Evolutionary conservation across 2,329 filamentous ascomycete genomes (phyloP), one percentile per base, ranked within the genome.

Genomic region (Sarocladiaceae sp.): DNA sequence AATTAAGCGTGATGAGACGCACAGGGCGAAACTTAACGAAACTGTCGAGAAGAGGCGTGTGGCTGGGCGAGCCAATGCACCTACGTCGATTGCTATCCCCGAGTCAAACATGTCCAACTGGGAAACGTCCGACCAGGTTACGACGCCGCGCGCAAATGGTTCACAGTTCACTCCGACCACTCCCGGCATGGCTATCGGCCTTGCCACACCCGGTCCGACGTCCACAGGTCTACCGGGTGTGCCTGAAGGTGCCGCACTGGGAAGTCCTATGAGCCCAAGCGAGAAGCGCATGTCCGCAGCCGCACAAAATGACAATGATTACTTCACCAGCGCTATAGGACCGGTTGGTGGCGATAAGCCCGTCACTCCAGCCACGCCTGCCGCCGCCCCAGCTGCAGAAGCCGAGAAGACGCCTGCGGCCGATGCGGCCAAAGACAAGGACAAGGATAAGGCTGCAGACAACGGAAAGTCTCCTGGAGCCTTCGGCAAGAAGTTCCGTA

Each of bases 401-500:
- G 76, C 79, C 11, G 47, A 50, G n/a, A 70, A 67, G 50, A 61
- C 62, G 10, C 78, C 80, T 1, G 72, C 69, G n/a, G 83, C 70
- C 2, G 65, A 66, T 23, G 64, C 52, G 72, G 83, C 62, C 80
- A 82, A 58, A 73, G 72, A 76, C 0, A 72, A 71, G 54, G 68
- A 70, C 4, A 73, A 71, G 57, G 71, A 73, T 3, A 76, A 74
- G 58, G 66, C 72, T 12, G 64, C 63, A 26, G 70, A 74, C 18
- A 85, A 76, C 52, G 71, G 75, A 12, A 88, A 88, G 59, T 71
- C 75, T 2, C 72, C 73, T 4, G 72, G 76, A 52, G 74, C 90
- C 5, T 95, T 96, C 65, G 84, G 87, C 39, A 94, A 92, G 71
- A 94, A 93, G 71, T 92, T 96, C 67, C 84, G 87, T 46, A 87